phyloP scores from a whole-genome alignment of 1,139 yeast genomes.

The Blastobotrys serpentis region DNA sequence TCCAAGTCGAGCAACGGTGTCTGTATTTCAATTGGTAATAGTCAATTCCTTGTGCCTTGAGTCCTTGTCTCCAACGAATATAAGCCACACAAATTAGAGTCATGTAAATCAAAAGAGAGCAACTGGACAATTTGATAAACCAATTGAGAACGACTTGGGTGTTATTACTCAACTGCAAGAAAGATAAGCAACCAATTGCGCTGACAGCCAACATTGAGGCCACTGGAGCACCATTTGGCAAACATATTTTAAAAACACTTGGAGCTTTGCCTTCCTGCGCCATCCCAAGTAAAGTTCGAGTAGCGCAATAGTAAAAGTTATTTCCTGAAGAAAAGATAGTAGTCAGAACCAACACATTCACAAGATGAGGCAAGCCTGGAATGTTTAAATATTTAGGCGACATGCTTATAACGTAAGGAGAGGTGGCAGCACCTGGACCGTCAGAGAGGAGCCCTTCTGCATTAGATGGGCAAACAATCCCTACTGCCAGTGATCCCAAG shows the following conservation, averaged over 20 bases:
- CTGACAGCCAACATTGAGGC: constrained; percentile 40
- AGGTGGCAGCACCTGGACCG: constrained; percentile 58
- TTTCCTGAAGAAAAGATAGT: constrained; percentile 60
- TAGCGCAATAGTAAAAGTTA: constrained; percentile 55
- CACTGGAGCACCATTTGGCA: constrained; percentile 52
- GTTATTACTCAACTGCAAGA: constrained; percentile 43
- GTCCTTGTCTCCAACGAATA: constrained; percentile 32
- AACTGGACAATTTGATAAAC: constrained; percentile 68
- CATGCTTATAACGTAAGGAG: constrained; percentile 53
- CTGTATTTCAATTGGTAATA: constrained; percentile 9
- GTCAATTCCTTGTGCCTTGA: constrained; percentile 16
- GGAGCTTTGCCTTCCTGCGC: constrained; percentile 55
- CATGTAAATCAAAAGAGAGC: constrained; percentile 46
- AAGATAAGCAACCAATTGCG: constrained; percentile 54
- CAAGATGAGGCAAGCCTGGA: constrained; percentile 5
- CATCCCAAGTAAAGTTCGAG: constrained; percentile 52
- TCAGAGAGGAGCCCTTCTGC: constrained; percentile 44
- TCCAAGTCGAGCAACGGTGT: constrained; percentile 11
- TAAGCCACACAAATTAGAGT: constrained; percentile 44
- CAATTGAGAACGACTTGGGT: constrained; percentile 47
- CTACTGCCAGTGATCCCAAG: constrained; percentile 59
- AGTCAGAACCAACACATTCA: constrained; percentile 56
- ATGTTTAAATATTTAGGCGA: not conserved
- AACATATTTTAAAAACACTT: constrained; percentile 45
- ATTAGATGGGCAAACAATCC: constrained; percentile 55